Evolutionary conservation across 129 eudicot species (phyloP).

Genomic region (Deinandra increscens): DNA sequence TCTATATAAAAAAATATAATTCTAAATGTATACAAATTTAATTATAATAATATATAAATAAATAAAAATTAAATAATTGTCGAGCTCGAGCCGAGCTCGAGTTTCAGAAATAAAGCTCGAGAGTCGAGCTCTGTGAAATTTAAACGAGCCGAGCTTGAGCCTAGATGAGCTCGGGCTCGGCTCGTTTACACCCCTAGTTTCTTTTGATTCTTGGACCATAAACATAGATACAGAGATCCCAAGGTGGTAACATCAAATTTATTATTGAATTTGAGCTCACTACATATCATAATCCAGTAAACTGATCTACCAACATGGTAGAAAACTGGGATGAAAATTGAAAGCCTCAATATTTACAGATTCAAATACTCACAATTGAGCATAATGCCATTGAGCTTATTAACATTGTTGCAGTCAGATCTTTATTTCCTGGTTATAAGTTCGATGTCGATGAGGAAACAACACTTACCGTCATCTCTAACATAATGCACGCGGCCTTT

Average conservation of each 20-base stretch:
- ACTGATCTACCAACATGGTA: slow-evolving; percentile 15
- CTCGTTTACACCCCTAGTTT: no score
- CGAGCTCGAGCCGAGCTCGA: no score
- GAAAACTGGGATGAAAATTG: slow-evolving; percentile 8
- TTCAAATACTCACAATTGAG: not conserved
- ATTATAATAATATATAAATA: no score
- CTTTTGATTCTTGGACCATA: not conserved
- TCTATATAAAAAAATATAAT: no score
- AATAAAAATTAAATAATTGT: no score
- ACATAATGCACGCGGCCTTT: slow-evolving; percentile 52
- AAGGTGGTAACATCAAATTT: not conserved
- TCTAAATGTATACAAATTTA: no score
- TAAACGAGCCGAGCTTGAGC: no score
- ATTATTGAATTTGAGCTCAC: slow-evolving; percentile 1
- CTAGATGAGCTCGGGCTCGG: no score
- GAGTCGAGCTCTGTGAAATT: no score
- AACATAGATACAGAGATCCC: not conserved
- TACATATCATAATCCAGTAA: not conserved
- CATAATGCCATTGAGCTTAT: slow-evolving; percentile 12
- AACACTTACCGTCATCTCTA: slow-evolving; percentile 46
- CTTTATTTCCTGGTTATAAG: slow-evolving; percentile 34
- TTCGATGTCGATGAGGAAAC: slow-evolving; percentile 45
- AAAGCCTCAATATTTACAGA: no score
- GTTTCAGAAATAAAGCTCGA: no score
- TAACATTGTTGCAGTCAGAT: not conserved